A percentile compares a stretch with the other conserved stretches of the same genome.
These are phyloP conservation scores for Calonectria honghensis DNA, from an alignment of 2,329 filamentous ascomycete genomes.

Conservation along the genomic window DNA sequence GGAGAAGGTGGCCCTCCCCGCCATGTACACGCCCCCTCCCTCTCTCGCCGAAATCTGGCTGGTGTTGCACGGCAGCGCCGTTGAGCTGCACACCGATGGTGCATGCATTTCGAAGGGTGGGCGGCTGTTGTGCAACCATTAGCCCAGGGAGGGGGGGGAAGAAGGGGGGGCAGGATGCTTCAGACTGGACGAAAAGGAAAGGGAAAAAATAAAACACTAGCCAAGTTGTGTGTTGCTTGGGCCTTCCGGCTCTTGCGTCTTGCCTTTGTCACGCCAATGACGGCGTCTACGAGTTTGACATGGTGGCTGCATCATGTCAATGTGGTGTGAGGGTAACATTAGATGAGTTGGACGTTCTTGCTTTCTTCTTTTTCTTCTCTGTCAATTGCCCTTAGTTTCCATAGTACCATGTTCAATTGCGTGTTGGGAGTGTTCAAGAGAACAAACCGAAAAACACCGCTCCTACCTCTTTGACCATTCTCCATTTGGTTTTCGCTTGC, in stretches of 20 bases:
- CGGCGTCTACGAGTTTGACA: conserved; percentile 29
- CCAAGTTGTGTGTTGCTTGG: conserved; percentile 14
- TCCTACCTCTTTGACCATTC: neutral
- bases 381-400: neutral
- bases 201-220: neutral
- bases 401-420: neutral
- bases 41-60: neutral
- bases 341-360: conserved; percentile 8
- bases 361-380: conserved; percentile 19
- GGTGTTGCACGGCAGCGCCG: conserved; percentile 51
- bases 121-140: conserved; percentile 47
- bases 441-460: neutral
- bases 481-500: conserved; percentile 9
- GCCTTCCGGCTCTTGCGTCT: conserved; percentile 17
- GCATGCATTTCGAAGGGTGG: conserved; percentile 50
- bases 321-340: conserved; percentile 35
- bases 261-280: conserved; percentile 35
- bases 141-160: conserved; percentile 11
- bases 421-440: neutral
- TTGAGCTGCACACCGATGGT: conserved; percentile 46
- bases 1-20: conserved; percentile 9
- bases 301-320: conserved; percentile 44
- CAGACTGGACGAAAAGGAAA: neutral
- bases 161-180: neutral
- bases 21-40: conserved; percentile 36